phyloP scores from a whole-genome alignment of 352 stramenopile genomes.

The Pythium plurisporium region DNA sequence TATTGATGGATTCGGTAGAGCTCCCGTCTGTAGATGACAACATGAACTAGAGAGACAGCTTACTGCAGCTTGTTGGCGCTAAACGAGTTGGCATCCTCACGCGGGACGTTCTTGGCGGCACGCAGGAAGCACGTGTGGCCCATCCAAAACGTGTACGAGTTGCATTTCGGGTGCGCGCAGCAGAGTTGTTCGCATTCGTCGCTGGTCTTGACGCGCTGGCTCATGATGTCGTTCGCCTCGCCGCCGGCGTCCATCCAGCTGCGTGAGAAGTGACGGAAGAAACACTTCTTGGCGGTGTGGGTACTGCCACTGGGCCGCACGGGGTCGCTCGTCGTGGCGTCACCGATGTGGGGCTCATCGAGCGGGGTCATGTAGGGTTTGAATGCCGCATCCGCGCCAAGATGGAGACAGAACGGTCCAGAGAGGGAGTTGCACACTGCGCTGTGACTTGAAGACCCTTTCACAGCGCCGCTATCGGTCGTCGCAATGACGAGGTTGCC shows the following conservation, averaged over 20 bases:
- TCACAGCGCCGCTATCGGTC: neutral
- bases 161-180: conserved; percentile 50
- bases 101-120: conserved; percentile 31
- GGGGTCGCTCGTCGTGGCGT: neutral
- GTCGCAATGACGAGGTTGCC: neutral
- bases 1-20: neutral
- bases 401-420: conserved; percentile 51
- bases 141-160: conserved; percentile 71
- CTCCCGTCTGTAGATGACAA: no score
- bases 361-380: conserved; percentile 63
- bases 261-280: conserved; percentile 57
- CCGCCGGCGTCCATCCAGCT: conserved; percentile 72
- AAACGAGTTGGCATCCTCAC: conserved; percentile 50
- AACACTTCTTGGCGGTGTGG: conserved; percentile 65
- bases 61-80: conserved; percentile 36
- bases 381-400: conserved; percentile 33
- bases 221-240: conserved; percentile 60
- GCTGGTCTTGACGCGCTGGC: conserved; percentile 40
- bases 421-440: conserved; percentile 57
- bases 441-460: neutral
- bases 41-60: no score
- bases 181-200: conserved; percentile 67
- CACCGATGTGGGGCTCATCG: neutral
- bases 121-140: conserved; percentile 68
- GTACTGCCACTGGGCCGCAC: neutral